These are phyloP conservation scores for Digitaria exilis DNA, from an alignment of 202 grass and related monocot genomes.

Conservation along the genomic window DNA sequence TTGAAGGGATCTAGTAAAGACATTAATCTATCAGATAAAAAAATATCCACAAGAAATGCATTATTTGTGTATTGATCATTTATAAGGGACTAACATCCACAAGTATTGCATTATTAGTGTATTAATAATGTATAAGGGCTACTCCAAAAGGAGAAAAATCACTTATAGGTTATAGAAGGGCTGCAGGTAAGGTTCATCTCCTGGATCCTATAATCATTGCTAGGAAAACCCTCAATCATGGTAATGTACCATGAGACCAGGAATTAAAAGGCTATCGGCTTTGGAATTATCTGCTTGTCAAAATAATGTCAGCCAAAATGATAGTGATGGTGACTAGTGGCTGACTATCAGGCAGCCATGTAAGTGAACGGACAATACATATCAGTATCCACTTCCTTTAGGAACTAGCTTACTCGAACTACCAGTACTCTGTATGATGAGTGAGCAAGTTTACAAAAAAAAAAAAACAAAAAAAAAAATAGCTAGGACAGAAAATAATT, in stretches of 20 bases:
- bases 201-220: neutral
- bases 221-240: neutral
- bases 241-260: neutral
- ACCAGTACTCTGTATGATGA: neutral
- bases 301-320: neutral
- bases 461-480: too few species aligned
- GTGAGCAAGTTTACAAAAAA: neutral
- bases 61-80: too few species aligned
- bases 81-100: too few species aligned
- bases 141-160: neutral
- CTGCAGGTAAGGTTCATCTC: neutral
- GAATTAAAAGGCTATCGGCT: neutral
- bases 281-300: neutral
- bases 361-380: neutral
- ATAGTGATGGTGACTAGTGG: neutral
- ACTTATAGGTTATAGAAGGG: neutral
- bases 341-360: neutral
- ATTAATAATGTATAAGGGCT: neutral
- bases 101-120: neutral
- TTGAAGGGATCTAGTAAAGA: too few species aligned
- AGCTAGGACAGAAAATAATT: constrained; percentile 7
- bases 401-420: neutral
- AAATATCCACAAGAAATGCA: too few species aligned
- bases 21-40: too few species aligned
- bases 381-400: constrained; percentile 12